These are phyloP conservation scores for Leptographium radiaticola DNA, from an alignment of 2,329 filamentous ascomycete species.

Conservation along the genomic window DNA sequence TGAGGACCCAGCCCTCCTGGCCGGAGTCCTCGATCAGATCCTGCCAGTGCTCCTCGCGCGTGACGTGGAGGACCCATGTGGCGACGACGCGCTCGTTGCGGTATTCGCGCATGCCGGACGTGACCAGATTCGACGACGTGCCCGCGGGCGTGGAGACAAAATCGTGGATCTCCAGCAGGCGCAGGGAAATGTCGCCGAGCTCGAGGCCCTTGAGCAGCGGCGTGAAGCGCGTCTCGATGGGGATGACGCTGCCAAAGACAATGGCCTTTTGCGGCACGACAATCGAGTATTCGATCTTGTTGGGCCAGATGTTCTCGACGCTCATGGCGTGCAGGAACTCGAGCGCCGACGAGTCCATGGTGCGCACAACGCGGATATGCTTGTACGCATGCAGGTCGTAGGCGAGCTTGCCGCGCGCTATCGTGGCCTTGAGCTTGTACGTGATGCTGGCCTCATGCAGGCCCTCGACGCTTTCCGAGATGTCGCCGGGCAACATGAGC, in stretches of 20 bases:
- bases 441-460: conserved; percentile 74
- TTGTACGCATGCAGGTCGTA: conserved; percentile 77
- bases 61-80: conserved; percentile 42
- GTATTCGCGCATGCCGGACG: conserved; percentile 38
- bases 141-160: conserved; percentile 21
- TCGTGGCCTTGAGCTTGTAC: conserved; percentile 82
- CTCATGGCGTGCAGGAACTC: conserved; percentile 82
- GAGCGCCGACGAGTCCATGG: conserved; percentile 60
- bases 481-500: conserved; percentile 55
- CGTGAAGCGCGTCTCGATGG: conserved; percentile 74
- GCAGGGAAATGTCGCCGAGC: conserved; percentile 69
- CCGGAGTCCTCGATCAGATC: conserved; percentile 56
- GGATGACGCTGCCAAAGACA: conserved; percentile 78
- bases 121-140: conserved; percentile 30
- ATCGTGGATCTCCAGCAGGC: conserved; percentile 71
- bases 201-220: conserved; percentile 80
- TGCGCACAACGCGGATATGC: conserved; percentile 64
- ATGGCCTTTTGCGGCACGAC: conserved; percentile 88
- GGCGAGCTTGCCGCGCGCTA: conserved; percentile 74
- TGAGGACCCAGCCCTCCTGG: conserved; percentile 51
- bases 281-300: conserved; percentile 94
- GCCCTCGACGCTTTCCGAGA: conserved; percentile 82
- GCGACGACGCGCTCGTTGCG: conserved; percentile 52
- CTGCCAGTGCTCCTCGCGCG: conserved; percentile 50
- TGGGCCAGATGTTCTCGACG: conserved; percentile 94